A percentile compares a stretch with the other conserved stretches of the same genome.
Evolutionary conservation across 2,329 filamentous ascomycete species (phyloP).

Genomic region (Emmonsia crescens): DNA sequence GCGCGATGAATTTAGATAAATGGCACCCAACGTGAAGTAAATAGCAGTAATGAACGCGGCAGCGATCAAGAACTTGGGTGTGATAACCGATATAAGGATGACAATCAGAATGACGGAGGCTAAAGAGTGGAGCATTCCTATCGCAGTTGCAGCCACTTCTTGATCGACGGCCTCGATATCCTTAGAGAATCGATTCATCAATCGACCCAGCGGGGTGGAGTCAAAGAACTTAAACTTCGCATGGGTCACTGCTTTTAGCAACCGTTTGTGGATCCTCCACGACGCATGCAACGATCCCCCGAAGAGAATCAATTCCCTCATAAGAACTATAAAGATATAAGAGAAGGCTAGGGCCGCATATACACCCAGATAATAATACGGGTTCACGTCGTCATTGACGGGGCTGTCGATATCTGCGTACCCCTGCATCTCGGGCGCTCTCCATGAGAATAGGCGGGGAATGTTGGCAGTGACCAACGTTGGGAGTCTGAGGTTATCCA

Average conservation of each 20-base stretch:
- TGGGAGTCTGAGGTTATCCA: constrained; percentile 26
- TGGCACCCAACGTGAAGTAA: constrained; percentile 71
- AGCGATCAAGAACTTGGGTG: constrained; percentile 80
- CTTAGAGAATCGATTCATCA: constrained; percentile 98
- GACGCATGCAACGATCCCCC: constrained; percentile 84
- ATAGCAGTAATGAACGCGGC: constrained; percentile 72
- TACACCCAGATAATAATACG: constrained; percentile 69
- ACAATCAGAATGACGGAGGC: constrained; percentile 73
- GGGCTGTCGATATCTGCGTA: constrained; percentile 10
- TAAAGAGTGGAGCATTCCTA: constrained; percentile 58
- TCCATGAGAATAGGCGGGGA: constrained; percentile 23
- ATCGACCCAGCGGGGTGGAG: constrained; percentile 82
- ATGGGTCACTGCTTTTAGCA: constrained; percentile 70
- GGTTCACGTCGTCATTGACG: constrained; percentile 51
- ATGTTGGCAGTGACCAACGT: constrained; percentile 28
- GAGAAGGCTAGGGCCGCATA: constrained; percentile 69
- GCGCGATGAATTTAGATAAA: constrained; percentile 87
- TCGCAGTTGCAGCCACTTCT: constrained; percentile 85
- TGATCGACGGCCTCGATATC: constrained; percentile 92
- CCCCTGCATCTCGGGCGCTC: constrained; percentile 20
- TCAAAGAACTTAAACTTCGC: constrained; percentile 98
- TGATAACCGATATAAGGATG: constrained; percentile 75
- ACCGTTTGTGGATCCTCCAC: constrained; percentile 63
- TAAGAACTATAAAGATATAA: constrained; percentile 70
- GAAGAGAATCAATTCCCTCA: constrained; percentile 81